These are phyloP conservation scores for Cyberlindnera subsufficiens DNA, from an alignment of 805 yeast genomes.

Conservation along the genomic window DNA sequence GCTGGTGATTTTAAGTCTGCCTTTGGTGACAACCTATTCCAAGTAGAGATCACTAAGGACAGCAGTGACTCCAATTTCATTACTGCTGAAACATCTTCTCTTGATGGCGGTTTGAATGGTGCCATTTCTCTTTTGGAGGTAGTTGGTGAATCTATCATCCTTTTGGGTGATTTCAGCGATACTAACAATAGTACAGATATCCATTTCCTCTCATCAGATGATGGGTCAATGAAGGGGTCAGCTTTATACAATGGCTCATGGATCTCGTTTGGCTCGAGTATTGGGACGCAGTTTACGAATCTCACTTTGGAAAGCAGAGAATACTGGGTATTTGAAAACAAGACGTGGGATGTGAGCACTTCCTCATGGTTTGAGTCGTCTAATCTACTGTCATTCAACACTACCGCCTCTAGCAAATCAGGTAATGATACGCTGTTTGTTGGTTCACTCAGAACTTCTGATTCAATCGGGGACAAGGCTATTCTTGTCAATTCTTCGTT, in stretches of 20 bases:
- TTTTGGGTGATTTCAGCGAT: slow-evolving; percentile 42
- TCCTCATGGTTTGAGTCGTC: slow-evolving; percentile 30
- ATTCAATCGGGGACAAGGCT: slow-evolving; percentile 15
- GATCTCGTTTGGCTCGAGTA: slow-evolving; percentile 36
- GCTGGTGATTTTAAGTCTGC: slow-evolving; percentile 43
- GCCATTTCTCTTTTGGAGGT: slow-evolving; percentile 27
- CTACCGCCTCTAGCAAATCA: slow-evolving; percentile 19
- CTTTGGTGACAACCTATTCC: slow-evolving; percentile 34
- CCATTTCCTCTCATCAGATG: slow-evolving; percentile 24
- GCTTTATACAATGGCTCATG: slow-evolving; percentile 34
- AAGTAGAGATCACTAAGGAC: slow-evolving; percentile 20
- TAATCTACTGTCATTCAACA: slow-evolving; percentile 25
- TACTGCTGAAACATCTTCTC: slow-evolving; percentile 17
- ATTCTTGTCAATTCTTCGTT: slow-evolving; percentile 8
- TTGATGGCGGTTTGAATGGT: slow-evolving; percentile 36
- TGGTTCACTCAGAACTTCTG: slow-evolving; percentile 20
- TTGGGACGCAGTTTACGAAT: slow-evolving; percentile 7
- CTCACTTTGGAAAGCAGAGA: slow-evolving; percentile 32
- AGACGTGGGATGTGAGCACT: slow-evolving; percentile 37
- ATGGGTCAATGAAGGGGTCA: slow-evolving; percentile 30
- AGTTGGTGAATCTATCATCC: slow-evolving; percentile 31
- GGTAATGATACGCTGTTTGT: slow-evolving; percentile 17
- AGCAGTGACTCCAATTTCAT: slow-evolving; percentile 10
- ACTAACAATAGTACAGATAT: slow-evolving; percentile 27
- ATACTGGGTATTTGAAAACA: slow-evolving; percentile 35